Evolutionary conservation across 352 stramenopile genomes (phyloP).

Genomic region (Phytophthora cajani): DNA sequence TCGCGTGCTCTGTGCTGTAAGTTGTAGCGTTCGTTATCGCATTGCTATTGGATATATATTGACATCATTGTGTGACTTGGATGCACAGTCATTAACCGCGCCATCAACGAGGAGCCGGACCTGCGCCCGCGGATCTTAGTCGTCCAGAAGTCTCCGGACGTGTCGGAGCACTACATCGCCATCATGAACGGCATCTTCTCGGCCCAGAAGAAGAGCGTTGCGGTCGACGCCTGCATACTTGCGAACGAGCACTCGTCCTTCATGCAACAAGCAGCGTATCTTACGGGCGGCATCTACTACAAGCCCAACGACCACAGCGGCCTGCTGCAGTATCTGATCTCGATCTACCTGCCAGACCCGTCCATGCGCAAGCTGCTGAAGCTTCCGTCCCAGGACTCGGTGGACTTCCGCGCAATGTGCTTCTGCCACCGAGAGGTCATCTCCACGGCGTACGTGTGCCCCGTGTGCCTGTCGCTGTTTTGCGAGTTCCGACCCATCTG

Average conservation of each 20-base stretch:
- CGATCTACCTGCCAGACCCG: conserved; percentile 85
- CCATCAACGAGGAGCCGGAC: conserved; percentile 80
- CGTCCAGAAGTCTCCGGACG: conserved; percentile 83
- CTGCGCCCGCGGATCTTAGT: conserved; percentile 84
- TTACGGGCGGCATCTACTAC: conserved; percentile 89
- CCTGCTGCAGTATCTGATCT: conserved; percentile 86
- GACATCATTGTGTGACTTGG: conserved; percentile 5
- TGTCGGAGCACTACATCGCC: conserved; percentile 89
- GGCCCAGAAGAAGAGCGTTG: conserved; percentile 86
- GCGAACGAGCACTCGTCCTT: conserved; percentile 81
- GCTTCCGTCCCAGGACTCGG: conserved; percentile 83
- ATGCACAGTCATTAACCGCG: conserved; percentile 82
- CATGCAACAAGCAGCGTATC: conserved; percentile 88
- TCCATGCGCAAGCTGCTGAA: conserved; percentile 85
- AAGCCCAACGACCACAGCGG: conserved; percentile 74
- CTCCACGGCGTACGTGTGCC: conserved; percentile 85
- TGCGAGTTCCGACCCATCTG: conserved; percentile 89
- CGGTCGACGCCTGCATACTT: conserved; percentile 85
- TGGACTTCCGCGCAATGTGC: conserved; percentile 91
- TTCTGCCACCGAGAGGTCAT: conserved; percentile 89
- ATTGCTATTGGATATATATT: not conserved
- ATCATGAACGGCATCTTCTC: conserved; percentile 93
- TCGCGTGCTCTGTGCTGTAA: conserved; percentile 86
- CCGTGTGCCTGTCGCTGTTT: conserved; percentile 89
- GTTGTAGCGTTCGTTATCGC: conserved; percentile 16